Base-by-base conservation (phyloP, 805 yeast species). In the Nakazawaea populi region DNA sequence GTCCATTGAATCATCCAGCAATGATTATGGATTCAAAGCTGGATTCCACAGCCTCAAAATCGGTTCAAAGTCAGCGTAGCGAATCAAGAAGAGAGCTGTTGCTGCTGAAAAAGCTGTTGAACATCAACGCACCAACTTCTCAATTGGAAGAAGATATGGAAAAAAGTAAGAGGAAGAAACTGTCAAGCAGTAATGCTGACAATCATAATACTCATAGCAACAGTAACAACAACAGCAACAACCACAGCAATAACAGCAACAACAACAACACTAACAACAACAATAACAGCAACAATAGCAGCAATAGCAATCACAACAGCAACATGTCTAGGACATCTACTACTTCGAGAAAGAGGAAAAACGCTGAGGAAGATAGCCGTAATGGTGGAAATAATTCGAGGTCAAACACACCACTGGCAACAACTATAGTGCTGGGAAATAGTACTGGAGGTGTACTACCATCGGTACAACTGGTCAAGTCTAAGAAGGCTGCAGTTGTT, bases 1-100 rank as follows among this genome's bases (percentile, higher is more conserved):
- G 97, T 0, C 87, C 88, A 1, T 74, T 80, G 56, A 81, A 86
- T 62, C 97, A 94, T 65, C 96, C 97, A 1, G 97, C 97, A n/a
- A 83, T 89, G 79, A 78, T 84, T 41, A 68, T 72, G 61, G 86
- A 80, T 53, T 66, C 80, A 8, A 73, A 75, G 52, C 63, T 75
- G 37, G 79, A 79, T 32, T 37, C 40, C 5, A 73, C 73, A 14
- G 75, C 68, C 49, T 70, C 67, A 27, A 72, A 83, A 58, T 79
- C 89, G 1, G 85, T 85, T 0, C 94, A 88, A 56, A 75, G 86
- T 39, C 84, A 85, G 57, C 74, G 96, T 54, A 79, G 89, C 60
- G 98, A 92, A 69, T 79, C 87, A 45, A 75, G 97, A 56, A 76
- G 98, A 53, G 97, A 91, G 61, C 97, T 97, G 7, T 74, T 91